Conservation (phyloP, 78 protist species). For the Guillardia theta region DNA sequence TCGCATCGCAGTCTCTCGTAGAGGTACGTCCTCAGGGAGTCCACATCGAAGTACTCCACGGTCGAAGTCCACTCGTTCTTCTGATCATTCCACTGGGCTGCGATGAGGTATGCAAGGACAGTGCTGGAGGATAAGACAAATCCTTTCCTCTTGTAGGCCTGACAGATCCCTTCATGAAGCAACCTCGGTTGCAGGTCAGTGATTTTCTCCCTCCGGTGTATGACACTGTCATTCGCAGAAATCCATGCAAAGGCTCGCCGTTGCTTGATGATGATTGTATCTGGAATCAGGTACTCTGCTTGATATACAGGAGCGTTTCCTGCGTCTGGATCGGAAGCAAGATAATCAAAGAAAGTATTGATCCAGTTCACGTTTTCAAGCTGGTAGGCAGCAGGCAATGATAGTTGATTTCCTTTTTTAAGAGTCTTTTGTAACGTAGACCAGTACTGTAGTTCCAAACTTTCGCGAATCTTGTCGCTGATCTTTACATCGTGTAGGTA, state of each 20-base stretch:
- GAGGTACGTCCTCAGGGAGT: neutral
- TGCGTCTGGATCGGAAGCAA: neutral
- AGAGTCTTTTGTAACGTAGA: neutral
- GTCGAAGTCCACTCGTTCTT: neutral
- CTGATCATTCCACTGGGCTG: neutral
- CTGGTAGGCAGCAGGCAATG: neutral
- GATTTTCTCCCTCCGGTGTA: neutral
- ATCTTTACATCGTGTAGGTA: neutral
- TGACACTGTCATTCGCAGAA: neutral
- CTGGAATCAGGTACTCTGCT: neutral
- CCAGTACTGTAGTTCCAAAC: neutral
- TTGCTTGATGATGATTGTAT: neutral
- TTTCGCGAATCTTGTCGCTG: neutral
- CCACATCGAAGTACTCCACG: neutral
- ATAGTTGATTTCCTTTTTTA: neutral
- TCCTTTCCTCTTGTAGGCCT: neutral
- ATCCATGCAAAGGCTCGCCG: neutral
- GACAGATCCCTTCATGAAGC: neutral
- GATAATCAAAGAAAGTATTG: neutral
- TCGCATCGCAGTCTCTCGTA: constrained; percentile 15
- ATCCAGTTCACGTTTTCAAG: neutral
- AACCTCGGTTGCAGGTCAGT: neutral
- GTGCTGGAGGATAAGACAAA: neutral
- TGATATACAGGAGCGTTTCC: neutral
- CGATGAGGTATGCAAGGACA: neutral